Conservation (phyloP, 2,329 filamentous ascomycete genomes). For the Aspergillus melleus region DNA sequence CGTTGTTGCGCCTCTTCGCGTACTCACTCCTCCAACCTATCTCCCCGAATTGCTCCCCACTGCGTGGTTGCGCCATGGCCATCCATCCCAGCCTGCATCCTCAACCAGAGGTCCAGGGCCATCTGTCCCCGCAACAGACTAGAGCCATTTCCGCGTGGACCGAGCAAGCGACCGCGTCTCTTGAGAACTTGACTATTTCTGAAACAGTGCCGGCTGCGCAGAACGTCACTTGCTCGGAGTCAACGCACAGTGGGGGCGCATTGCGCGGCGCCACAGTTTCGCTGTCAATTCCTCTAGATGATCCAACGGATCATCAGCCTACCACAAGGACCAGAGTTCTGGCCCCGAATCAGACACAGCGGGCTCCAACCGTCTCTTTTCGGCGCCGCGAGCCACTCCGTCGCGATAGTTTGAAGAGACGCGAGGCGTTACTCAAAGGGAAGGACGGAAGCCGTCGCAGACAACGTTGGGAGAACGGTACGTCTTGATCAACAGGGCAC, state of each 20-base stretch:
- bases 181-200: conserved; percentile 36
- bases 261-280: conserved; percentile 58
- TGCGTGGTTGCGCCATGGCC: conserved; percentile 33
- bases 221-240: conserved; percentile 54
- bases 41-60: neutral
- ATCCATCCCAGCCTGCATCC: conserved; percentile 41
- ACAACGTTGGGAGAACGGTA: conserved; percentile 94
- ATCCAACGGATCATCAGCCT: conserved; percentile 39
- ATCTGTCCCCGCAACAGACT: conserved; percentile 39
- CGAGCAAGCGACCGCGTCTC: conserved; percentile 42
- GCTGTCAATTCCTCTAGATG: conserved; percentile 76
- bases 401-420: conserved; percentile 63
- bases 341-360: conserved; percentile 20
- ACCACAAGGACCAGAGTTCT: conserved; percentile 29
- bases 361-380: conserved; percentile 41
- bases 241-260: conserved; percentile 50
- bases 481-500: conserved; percentile 17
- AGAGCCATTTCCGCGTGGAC: conserved; percentile 70
- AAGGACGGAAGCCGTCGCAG: conserved; percentile 86
- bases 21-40: neutral
- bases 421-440: conserved; percentile 79
- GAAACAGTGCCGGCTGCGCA: conserved; percentile 22
- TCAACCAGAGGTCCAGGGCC: conserved; percentile 23
- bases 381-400: conserved; percentile 56
- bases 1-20: neutral